Conservation (phyloP, 306 rosid species). For the Abrus pulchellus region DNA sequence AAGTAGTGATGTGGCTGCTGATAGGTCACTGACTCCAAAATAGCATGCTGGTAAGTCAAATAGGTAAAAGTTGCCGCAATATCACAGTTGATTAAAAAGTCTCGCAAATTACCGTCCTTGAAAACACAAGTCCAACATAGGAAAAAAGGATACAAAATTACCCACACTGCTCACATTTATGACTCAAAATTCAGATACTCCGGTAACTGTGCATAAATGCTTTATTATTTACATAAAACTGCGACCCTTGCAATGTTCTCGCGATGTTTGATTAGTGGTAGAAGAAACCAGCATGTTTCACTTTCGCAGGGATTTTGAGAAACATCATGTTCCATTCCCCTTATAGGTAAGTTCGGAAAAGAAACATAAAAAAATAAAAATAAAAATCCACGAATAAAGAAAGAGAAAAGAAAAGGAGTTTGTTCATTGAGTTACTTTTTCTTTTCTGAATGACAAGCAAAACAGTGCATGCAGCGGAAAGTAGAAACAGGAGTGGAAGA, state of each 20-base stretch:
- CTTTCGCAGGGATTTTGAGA: constrained; percentile 1
- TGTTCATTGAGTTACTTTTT: background rate
- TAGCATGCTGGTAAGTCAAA: background rate
- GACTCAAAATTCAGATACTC: constrained; percentile 9
- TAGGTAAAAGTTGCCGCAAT: background rate
- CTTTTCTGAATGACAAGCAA: constrained; percentile 33
- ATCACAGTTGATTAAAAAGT: background rate
- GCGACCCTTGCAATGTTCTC: background rate
- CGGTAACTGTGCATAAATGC: constrained; percentile 10
- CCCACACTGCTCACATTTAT: background rate
- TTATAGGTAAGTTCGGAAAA: constrained; percentile 9
- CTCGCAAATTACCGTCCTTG: background rate
- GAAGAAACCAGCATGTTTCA: constrained; percentile 5
- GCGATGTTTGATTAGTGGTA: constrained; percentile 31
- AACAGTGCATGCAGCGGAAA: constrained; percentile 5
- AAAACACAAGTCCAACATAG: background rate
- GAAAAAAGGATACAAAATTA: background rate
- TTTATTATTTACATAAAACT: background rate
- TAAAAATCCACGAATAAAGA: background rate
- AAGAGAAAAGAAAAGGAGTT: constrained; percentile 4
- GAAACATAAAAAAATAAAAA: background rate
- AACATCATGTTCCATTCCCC: background rate
- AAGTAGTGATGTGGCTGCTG: background rate
- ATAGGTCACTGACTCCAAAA: background rate
- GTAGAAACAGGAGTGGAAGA: background rate